Percentiles rank a stretch among this genome's conserved stretches.
phyloP scores from a whole-genome alignment of 2,329 filamentous ascomycete genomes.

The Graphilbum sp. region DNA sequence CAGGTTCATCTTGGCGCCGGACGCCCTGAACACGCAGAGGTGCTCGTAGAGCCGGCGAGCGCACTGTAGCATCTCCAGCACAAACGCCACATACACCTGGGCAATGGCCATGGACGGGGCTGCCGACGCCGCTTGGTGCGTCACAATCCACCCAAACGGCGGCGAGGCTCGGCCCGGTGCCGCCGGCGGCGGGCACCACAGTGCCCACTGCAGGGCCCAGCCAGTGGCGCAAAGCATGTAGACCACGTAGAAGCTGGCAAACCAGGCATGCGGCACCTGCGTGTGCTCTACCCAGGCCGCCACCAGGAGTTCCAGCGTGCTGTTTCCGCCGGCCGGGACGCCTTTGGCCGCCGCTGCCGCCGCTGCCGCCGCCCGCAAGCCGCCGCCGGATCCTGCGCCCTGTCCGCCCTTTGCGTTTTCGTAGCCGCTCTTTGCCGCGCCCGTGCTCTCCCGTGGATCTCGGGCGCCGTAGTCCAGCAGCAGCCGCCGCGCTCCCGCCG shows the following conservation, averaged over 20 bases:
- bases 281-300: slow-evolving; percentile 2
- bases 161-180: not conserved
- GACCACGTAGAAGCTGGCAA: slow-evolving; percentile 69
- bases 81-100: slow-evolving; percentile 51
- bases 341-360: too few species aligned
- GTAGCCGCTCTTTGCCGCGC: not conserved
- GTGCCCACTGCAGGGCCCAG: slow-evolving; percentile 49
- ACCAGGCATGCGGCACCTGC: slow-evolving; percentile 61
- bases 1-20: slow-evolving; percentile 67
- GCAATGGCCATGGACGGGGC: slow-evolving; percentile 35
- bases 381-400: too few species aligned
- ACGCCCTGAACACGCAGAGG: slow-evolving; percentile 45
- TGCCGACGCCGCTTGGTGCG: slow-evolving; percentile 1
- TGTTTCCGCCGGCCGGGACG: not conserved
- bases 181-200: slow-evolving; percentile 11
- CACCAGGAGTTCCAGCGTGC: slow-evolving; percentile 2
- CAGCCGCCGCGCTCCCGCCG: slow-evolving; percentile 24
- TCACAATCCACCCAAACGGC: slow-evolving; percentile 2
- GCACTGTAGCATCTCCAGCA: slow-evolving; percentile 62
- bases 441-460: slow-evolving; percentile 10
- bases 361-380: too few species aligned
- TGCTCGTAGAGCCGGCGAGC: slow-evolving; percentile 63
- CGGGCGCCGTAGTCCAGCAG: slow-evolving; percentile 37
- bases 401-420: not conserved
- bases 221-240: slow-evolving; percentile 55